Evolutionary conservation across 106 monocot genomes (phyloP), one percentile per base, ranked within the genome.

Genomic region (Phalaenopsis aphrodite): DNA sequence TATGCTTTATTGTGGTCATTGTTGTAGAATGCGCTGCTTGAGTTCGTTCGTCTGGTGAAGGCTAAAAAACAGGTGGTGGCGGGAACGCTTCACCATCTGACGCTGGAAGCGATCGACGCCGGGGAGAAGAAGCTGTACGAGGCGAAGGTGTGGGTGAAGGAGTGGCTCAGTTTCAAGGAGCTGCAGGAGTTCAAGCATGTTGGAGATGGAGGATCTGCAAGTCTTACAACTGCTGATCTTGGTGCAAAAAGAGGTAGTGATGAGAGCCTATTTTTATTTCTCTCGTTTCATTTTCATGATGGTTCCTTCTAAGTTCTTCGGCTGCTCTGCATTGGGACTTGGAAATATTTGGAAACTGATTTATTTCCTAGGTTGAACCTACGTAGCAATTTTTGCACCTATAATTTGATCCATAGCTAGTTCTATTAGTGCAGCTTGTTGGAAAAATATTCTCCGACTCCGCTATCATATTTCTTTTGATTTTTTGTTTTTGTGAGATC

Each of bases 121-220:
- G 87, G 77, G 37, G 83, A 84, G 75, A 88, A 84, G 67, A 88
- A 86, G 81, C 7, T 84, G 1, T 84, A 83, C 43, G 91, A 88
- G 74, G 91, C 91, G 12, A 91, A 88, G 88, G 83, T 91, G 16
- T 91, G 91, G 91, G 88, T 84, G 16, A 86, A 91, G 57, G 83
- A 83, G 24, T 91, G 91, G 91, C 16, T 78, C 45, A 72, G 86
- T 65, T 81, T 83, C 82, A 86, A 78, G 84, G 81, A 84, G 75
- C 86, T 91, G 19, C 84, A 84, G 55, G 86, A 91, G 19, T 88
- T 91, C 57, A 86, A 73, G 23, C 84, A 73, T 18, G 24, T 38
- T 2, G 88, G 69, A 0, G 82, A 83, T 52, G 37, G 74, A 36
- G 47, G 49, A 48, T 58, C 72, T n/a, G 17, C 41, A 1, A 24